These are phyloP conservation scores for Pseudogymnoascus sp. DNA, from an alignment of 2,329 filamentous ascomycete genomes.

Conservation along the genomic window DNA sequence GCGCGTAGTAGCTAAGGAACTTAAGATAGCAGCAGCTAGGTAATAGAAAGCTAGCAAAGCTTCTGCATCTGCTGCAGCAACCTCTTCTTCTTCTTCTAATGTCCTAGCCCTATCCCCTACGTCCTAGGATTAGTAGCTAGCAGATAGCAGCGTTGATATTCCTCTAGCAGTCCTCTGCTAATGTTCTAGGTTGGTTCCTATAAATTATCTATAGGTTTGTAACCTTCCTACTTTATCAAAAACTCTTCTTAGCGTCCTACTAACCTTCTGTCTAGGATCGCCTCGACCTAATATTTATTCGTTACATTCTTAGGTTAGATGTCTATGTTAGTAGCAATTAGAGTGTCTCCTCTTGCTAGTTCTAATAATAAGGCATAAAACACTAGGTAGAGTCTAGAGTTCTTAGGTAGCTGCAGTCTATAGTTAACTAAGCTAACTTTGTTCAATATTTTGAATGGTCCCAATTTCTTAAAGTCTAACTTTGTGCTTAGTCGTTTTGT, in stretches of 20 bases:
- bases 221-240: neutral
- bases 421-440: neutral
- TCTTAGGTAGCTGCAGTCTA: neutral
- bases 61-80: too few relatives aligned
- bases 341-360: neutral
- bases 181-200: neutral
- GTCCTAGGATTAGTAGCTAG: too few relatives aligned
- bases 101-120: too few relatives aligned
- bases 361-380: neutral
- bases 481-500: neutral
- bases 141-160: too few relatives aligned
- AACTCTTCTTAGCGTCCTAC: neutral
- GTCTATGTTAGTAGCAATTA: neutral
- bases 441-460: neutral
- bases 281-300: neutral
- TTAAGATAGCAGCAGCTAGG: too few relatives aligned
- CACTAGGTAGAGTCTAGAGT: neutral
- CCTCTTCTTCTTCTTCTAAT: too few relatives aligned
- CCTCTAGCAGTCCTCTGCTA: too few relatives aligned
- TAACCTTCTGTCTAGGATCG: neutral
- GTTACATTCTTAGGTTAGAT: neutral
- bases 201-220: neutral
- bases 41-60: too few relatives aligned
- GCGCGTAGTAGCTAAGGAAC: too few relatives aligned
- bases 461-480: neutral